Evolutionary conservation across 208 protist genomes (phyloP), one percentile per base, ranked within the genome.

Genomic region (Acanthamoeba culbertsoni): DNA sequence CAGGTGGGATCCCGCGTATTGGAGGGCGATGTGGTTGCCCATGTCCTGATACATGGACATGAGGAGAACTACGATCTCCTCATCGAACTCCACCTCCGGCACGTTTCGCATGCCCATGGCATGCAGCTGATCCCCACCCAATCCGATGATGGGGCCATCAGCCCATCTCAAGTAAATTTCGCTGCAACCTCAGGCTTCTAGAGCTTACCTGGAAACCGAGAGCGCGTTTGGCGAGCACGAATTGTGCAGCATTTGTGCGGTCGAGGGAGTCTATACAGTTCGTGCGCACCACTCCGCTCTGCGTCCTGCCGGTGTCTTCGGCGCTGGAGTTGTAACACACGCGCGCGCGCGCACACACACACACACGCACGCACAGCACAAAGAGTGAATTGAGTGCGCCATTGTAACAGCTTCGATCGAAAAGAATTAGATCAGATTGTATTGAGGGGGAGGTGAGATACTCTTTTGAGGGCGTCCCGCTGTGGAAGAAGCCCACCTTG

Each of bases 251-350:
- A 96, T 99, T 99, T 0, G 99, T 99, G 43, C 99, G 97, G 94
- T 99, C 99, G 18, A 99, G 96, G 73, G 98, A 99, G 94, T 99
- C 99, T 43, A 99, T 97, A 95, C 99, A 99, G 94, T 99, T 99
- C 37, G 96, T 98, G 46, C 99, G 97, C 59, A 99, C 94, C 0
- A 99, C 97, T 71, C 99, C 98, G 33, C 88, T 68, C 92, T 99
- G 98, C 28, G 86, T 77, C 40, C 31, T 57, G 16, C 93, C 95
- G 43, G n/a, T 37, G 6, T 84, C 53, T 75, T 73, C 51, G 23
- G n/a, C 86, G 35, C 86, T 65, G 35, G n/a, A n/a, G n/a, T n/a
- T n/a, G n/a, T n/a, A n/a, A n/a, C n/a, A n/a, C n/a, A n/a, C n/a
- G n/a, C n/a, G n/a, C n/a, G n/a, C n/a, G n/a, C n/a, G n/a, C n/a